phyloP scores from a whole-genome alignment of 345 rosid genomes.

The Linum trigynum region DNA sequence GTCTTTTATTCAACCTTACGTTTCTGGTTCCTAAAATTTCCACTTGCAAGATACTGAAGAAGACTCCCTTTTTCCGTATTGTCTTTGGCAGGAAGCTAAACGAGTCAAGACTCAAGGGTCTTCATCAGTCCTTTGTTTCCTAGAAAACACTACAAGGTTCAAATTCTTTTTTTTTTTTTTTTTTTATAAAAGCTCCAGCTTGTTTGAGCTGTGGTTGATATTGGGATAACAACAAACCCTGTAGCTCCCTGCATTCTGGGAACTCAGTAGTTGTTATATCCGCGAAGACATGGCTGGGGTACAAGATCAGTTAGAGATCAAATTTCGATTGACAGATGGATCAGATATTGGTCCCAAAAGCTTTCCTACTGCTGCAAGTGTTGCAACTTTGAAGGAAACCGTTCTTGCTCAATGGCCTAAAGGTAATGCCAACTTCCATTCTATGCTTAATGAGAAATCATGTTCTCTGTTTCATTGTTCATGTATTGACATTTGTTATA shows the following conservation, averaged over 20 bases:
- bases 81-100: not conserved
- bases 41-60: not conserved
- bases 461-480: constrained; percentile 9
- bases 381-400: constrained; percentile 81
- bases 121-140: not conserved
- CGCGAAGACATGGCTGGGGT: constrained; percentile 51
- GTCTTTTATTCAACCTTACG: too few species aligned
- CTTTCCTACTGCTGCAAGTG: constrained; percentile 79
- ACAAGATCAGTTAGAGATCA: constrained; percentile 81
- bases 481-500: not conserved
- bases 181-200: not conserved
- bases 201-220: not conserved
- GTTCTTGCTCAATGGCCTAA: constrained; percentile 92
- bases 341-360: constrained; percentile 88
- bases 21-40: not conserved
- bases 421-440: constrained; percentile 36
- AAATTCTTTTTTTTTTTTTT: too few species aligned
- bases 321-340: constrained; percentile 84
- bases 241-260: not conserved
- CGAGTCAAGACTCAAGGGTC: not conserved
- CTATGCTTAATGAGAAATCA: too few species aligned
- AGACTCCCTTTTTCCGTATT: not conserved
- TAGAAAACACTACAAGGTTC: not conserved
- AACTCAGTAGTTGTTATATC: not conserved
- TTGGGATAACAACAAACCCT: not conserved